Base-by-base conservation (phyloP, 345 rosid genomes). In the Arabidopsis suecica region DNA sequence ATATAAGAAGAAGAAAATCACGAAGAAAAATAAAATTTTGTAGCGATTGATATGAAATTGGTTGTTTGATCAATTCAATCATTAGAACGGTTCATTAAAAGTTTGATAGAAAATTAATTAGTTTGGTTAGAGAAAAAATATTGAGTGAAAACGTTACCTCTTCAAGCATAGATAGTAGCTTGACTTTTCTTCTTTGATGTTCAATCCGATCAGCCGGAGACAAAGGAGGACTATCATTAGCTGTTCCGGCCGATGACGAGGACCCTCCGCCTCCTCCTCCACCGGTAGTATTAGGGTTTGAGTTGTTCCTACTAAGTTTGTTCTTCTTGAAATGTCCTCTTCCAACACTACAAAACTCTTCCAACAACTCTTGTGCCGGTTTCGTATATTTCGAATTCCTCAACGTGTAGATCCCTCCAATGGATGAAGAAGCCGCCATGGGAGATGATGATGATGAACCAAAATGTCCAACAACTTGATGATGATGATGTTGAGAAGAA, bases 271-370 rank as follows among this genome's bases (percentile, higher is more conserved):
- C 72, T 5, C 51, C 62, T 36, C 78, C 70, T n/a, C 59, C 49
- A 23, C 66, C 60, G 2, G 72, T 78, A 67, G 68, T 18, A 69
- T 83, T 83, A 41, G 67, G 86, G 73, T 79, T 87, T 62, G 81
- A 73, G 25, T 71, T 71, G 61, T 56, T 71, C 37, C 56, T 63
- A 63, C 50, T 65, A 71, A 63, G 59, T 48, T 70, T 78, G 13
- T 44, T 78, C 69, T 72, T 72, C 69, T 78, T 68, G 34, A 47
- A 77, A 51, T 88, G 89, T 65, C 81, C 86, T 22, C 88, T 80
- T 71, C 87, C 93, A 53, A 96, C 90, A 64, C 95, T 86, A 76
- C 98, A 93, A 74, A 96, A 93, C 87, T 96, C 99, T 28, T 88
- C 89, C 83, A 96, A 78, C 59, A 96, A 86, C 63, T 96, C 93